Evolutionary conservation across 805 yeast genomes (phyloP), one percentile per base, ranked within the genome.

Genomic region (Candida chilensis): DNA sequence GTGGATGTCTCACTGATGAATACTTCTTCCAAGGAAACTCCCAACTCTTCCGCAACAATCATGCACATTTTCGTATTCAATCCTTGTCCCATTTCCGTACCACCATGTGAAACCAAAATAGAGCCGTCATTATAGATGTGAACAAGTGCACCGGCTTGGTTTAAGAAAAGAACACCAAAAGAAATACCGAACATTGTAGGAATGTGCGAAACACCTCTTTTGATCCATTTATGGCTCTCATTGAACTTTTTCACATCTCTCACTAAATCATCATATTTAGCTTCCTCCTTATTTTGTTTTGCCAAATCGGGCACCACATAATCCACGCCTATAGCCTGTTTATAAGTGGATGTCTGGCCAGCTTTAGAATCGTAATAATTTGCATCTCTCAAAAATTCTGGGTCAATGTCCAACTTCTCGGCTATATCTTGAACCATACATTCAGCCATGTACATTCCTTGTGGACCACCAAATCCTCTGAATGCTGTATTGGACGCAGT

Each of bases 11-110:
- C 72, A 26, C 64, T 54, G 18, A 64, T 52, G 34, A 60, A 64
- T 2, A 62, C 57, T 21, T 56, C 45, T 4, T 60, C 64, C 21
- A 61, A 39, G 2, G 66, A 59, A 13, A 64, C 63, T 3, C 49
- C 48, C 17, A 66, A 50, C 32, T 59, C 67, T 28, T 57, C 47
- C 1, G 72, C 71, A 13, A 63, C 61, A 22, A 66, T 45, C 69
- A 63, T 65, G 6, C 57, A 52, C 71, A 66, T 65, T 38, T 66
- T 65, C 8, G 71, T 66, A 30, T 60, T 55, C 24, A 65, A 40
- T 13, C 72, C 72, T 41, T 65, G 72, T 12, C 72, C 72, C 52
- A 65, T 65, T 33, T 65, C 72, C 9, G 65, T 65, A 32, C 72
- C 72, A 28, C 71, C 72, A 28, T 64, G 68, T 11, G 70, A 47